Conservation (phyloP, 2,329 filamentous ascomycete species). For the Beauveria sp. region DNA sequence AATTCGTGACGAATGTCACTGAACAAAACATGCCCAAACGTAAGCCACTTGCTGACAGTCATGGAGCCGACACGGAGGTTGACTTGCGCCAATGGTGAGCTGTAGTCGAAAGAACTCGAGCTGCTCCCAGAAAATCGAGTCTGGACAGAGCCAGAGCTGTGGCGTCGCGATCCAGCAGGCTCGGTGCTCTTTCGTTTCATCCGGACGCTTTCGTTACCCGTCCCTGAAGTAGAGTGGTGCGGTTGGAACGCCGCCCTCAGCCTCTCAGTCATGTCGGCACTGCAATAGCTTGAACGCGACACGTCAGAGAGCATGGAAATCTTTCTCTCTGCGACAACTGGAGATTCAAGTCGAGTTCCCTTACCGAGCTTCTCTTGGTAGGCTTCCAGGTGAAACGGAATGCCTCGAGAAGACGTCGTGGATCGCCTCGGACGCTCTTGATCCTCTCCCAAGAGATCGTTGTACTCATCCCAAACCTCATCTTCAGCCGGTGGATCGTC, state of each 20-base stretch:
- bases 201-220: conserved; percentile 31
- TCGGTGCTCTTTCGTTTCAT: conserved; percentile 11
- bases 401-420: conserved; percentile 46
- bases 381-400: conserved; percentile 48
- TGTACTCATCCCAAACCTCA: conserved; percentile 90
- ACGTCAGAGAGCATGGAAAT: conserved; percentile 25
- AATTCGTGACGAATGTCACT: conserved; percentile 70
- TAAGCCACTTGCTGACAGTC: conserved; percentile 82
- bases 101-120: conserved; percentile 45
- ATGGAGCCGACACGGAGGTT: conserved; percentile 73
- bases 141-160: conserved; percentile 25
- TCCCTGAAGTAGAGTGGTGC: conserved; percentile 35
- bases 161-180: conserved; percentile 15
- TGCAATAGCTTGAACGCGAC: conserved; percentile 43
- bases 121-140: conserved; percentile 36
- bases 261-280: conserved; percentile 46
- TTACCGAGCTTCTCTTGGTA: conserved; percentile 32
- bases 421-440: conserved; percentile 38
- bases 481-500: conserved; percentile 64
- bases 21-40: conserved; percentile 76
- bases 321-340: conserved; percentile 29
- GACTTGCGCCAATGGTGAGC: conserved; percentile 59
- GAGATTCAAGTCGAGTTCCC: conserved; percentile 37
- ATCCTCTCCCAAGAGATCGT: conserved; percentile 72
- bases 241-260: conserved; percentile 42